phyloP scores from a whole-genome alignment of 129 eudicot species.

The Flaveria bidentis region DNA sequence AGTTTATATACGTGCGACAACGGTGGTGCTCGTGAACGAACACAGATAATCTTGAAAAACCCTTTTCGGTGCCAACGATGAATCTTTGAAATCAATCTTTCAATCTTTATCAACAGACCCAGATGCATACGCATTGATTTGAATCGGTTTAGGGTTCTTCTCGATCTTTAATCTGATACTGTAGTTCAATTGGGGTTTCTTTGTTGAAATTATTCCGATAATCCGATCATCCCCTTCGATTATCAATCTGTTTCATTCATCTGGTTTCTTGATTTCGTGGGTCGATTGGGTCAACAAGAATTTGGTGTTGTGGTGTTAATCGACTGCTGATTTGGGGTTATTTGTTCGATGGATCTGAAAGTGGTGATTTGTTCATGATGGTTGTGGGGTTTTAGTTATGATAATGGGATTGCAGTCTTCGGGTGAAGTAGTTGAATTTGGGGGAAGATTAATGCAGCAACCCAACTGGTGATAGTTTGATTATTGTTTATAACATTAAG shows the following conservation, averaged over 20 bases:
- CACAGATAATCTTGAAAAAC: conserved; percentile 1
- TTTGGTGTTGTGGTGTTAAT: neutral
- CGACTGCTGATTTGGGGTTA: neutral
- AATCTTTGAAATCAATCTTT: neutral
- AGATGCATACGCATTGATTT: conserved; percentile 2
- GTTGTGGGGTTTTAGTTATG: conserved; percentile 7
- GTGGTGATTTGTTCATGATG: neutral
- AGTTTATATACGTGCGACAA: conserved; percentile 6
- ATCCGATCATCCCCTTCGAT: neutral
- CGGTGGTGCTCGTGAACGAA: neutral
- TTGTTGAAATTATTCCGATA: neutral
- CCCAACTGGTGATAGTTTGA: conserved; percentile 25
- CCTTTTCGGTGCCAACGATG: neutral
- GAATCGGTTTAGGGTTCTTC: neutral
- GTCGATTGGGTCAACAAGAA: conserved; percentile 3
- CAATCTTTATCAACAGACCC: neutral
- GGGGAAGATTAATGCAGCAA: neutral
- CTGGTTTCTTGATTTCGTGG: neutral
- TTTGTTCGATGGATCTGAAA: conserved; percentile 7
- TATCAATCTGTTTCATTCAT: neutral
- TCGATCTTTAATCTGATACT: neutral
- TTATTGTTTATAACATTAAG: conserved; percentile 1
- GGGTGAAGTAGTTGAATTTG: conserved; percentile 4
- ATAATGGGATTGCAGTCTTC: conserved; percentile 17
- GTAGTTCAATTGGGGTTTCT: neutral